phyloP scores from a whole-genome alignment of 352 stramenopile genomes.

The Albugo laibachii region DNA sequence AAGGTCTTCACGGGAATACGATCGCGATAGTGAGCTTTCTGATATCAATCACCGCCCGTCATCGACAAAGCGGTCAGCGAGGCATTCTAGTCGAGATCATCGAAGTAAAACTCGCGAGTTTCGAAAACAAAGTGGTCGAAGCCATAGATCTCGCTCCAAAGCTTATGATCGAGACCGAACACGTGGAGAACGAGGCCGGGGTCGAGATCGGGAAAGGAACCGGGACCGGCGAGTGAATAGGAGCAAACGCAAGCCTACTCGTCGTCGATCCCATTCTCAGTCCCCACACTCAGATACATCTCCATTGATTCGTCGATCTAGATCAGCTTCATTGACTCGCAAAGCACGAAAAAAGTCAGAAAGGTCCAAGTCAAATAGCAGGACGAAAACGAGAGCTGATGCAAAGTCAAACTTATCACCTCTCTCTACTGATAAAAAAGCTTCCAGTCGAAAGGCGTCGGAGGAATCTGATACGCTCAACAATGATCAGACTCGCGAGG shows the following conservation, averaged over 20 bases:
- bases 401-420: background rate
- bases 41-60: no score
- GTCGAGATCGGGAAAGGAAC: slow-evolving; percentile 2
- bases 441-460: background rate
- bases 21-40: background rate
- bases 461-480: background rate
- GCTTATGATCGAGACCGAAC: background rate
- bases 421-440: background rate
- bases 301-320: slow-evolving; percentile 23
- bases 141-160: background rate
- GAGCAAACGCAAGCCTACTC: slow-evolving; percentile 4
- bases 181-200: slow-evolving; percentile 2
- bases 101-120: background rate
- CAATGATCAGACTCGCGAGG: background rate
- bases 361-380: background rate
- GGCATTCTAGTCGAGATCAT: background rate
- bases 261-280: slow-evolving; percentile 11
- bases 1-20: background rate
- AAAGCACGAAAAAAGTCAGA: slow-evolving; percentile 7
- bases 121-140: background rate
- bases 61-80: no score
- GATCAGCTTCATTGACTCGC: slow-evolving; percentile 29
- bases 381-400: background rate
- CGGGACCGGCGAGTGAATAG: slow-evolving; percentile 1
- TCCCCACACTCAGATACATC: slow-evolving; percentile 36